Evolutionary conservation across 108 stramenopile genomes (phyloP).

Genomic region (Conticribra guillardii): DNA sequence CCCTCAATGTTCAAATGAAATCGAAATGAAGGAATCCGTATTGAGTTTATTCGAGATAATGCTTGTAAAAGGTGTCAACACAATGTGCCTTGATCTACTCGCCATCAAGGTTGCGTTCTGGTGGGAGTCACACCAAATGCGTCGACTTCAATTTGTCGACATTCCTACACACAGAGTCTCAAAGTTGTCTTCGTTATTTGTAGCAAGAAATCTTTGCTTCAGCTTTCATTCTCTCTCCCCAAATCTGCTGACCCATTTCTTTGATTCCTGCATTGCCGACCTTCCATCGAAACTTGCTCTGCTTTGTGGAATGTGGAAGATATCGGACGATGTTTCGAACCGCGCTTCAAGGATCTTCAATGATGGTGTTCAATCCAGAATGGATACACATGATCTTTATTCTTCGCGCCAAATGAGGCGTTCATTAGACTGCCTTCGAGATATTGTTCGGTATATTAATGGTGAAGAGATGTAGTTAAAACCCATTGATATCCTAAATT

Average conservation of each 20-base stretch:
- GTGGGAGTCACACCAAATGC: constrained; percentile 28
- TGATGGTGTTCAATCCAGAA: background rate
- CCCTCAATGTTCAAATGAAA: constrained; percentile 16
- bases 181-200: constrained; percentile 29
- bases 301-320: constrained; percentile 35
- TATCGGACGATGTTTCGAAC: constrained; percentile 41
- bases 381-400: background rate
- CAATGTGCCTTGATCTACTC: constrained; percentile 31
- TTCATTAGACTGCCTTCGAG: background rate
- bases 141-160: constrained; percentile 8
- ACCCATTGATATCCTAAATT: too few species aligned
- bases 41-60: constrained; percentile 33
- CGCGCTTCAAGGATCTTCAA: constrained; percentile 25
- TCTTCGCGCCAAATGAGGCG: background rate
- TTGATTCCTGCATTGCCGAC: constrained; percentile 24
- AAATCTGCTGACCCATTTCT: constrained; percentile 9
- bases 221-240: constrained; percentile 15
- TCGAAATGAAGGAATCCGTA: constrained; percentile 35
- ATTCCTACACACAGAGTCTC: constrained; percentile 22
- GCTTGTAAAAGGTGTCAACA: constrained; percentile 34
- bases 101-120: constrained; percentile 38
- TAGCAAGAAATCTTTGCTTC: constrained; percentile 25
- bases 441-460: background rate
- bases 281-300: constrained; percentile 33
- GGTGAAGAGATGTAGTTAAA: background rate